phyloP scores from a whole-genome alignment of 371 early-diverging fungal species.

The Quaeritorhiza haematococci region DNA sequence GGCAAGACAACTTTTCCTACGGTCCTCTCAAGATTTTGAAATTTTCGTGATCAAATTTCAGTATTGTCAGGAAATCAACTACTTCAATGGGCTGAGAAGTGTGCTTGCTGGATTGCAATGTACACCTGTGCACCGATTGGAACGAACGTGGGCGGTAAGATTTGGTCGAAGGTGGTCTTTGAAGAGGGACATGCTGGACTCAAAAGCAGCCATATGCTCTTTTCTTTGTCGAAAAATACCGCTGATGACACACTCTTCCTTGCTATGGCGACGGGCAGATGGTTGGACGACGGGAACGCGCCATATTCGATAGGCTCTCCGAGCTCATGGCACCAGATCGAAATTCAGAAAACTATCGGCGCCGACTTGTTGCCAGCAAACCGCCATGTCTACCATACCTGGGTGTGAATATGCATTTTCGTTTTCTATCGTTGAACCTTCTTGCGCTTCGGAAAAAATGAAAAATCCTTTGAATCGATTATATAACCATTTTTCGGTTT shows the following conservation, averaged over 20 bases:
- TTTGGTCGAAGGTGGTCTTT: not conserved
- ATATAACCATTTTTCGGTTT: too few relatives aligned
- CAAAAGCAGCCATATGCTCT: too few relatives aligned
- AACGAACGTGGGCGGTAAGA: slow-evolving; percentile 31
- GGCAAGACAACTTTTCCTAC: too few relatives aligned
- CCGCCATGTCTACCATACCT: slow-evolving; percentile 28
- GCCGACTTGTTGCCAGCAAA: slow-evolving; percentile 13
- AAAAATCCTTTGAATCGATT: too few relatives aligned
- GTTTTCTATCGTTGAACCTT: not conserved
- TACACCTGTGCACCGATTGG: slow-evolving; percentile 27
- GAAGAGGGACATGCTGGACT: too few relatives aligned
- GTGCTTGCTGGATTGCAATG: slow-evolving; percentile 27
- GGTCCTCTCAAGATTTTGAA: not conserved
- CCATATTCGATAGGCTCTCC: slow-evolving; percentile 22
- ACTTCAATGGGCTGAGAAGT: slow-evolving; percentile 28
- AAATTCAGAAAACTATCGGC: slow-evolving; percentile 27
- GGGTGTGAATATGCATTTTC: slow-evolving; percentile 8
- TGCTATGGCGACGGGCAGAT: slow-evolving; percentile 9
- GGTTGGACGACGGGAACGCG: slow-evolving; percentile 26
- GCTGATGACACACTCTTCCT: too few relatives aligned
- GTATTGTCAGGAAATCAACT: slow-evolving; percentile 21
- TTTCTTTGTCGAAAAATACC: too few relatives aligned
- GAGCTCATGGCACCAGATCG: slow-evolving; percentile 23
- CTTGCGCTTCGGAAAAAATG: too few relatives aligned
- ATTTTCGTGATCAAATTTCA: not conserved